Percentiles rank a stretch among this genome's conserved stretches.
phyloP scores from a whole-genome alignment of 495 filamentous ascomycete genomes.

The Haplographium delicatum region DNA sequence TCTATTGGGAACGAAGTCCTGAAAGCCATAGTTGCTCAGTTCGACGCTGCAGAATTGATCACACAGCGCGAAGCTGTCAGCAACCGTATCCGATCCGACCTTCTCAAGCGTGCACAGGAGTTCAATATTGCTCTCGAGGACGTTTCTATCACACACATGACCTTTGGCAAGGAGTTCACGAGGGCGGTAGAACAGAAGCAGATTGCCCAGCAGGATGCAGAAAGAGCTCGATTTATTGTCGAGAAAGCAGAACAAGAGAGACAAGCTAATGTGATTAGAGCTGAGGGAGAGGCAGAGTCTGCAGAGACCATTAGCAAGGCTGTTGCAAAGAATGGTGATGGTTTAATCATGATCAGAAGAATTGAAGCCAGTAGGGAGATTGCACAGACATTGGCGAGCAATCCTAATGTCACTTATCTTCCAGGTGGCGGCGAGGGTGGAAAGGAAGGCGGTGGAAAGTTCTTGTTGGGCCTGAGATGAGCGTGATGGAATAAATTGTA shows the following conservation, averaged over 20 bases:
- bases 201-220: conserved; percentile 98
- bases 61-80: conserved; percentile 96
- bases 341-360: conserved; percentile 88
- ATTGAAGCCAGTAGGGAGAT: conserved; percentile 98
- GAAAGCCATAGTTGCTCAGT: conserved; percentile 97
- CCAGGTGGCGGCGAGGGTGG: conserved; percentile 63
- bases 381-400: conserved; percentile 78
- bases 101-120: conserved; percentile 90
- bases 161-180: conserved; percentile 99
- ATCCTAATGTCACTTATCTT: conserved; percentile 95
- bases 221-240: conserved; percentile 95
- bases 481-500: conserved; percentile 5
- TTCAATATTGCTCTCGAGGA: conserved; percentile 99
- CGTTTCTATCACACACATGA: conserved; percentile 99
- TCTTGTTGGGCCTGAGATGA: conserved; percentile 46
- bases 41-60: conserved; percentile 98
- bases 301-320: conserved; percentile 92
- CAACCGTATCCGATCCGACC: conserved; percentile 90
- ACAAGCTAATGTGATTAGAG: conserved; percentile 95
- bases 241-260: conserved; percentile 98
- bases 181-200: conserved; percentile 99
- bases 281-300: conserved; percentile 94
- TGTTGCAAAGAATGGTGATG: conserved; percentile 87
- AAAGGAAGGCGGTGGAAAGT: conserved; percentile 54
- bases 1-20: conserved; percentile 99